phyloP scores from a whole-genome alignment of 108 stramenopile species.

The Phaeodactylum tricornutum region DNA sequence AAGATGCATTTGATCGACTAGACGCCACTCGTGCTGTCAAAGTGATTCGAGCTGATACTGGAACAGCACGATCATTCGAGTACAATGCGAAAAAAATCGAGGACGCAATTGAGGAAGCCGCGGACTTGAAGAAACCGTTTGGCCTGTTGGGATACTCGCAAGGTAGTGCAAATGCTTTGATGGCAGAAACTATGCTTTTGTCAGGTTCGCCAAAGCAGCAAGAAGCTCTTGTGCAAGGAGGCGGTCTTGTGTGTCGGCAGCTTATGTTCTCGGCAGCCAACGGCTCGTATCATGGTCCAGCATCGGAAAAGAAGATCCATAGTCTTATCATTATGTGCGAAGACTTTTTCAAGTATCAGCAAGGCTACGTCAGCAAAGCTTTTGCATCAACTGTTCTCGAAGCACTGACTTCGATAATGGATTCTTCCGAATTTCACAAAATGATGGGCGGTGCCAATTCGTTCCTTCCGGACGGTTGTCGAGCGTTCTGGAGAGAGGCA shows the following conservation, averaged over 20 bases:
- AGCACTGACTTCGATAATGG: conserved; percentile 41
- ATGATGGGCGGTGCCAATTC: conserved; percentile 66
- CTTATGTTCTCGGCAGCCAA: conserved; percentile 83
- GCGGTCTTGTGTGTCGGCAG: conserved; percentile 67
- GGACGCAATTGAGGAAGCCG: conserved; percentile 50
- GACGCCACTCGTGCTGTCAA: conserved; percentile 59
- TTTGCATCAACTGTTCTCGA: conserved; percentile 63
- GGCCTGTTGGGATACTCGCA: conserved; percentile 76
- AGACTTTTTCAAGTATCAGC: conserved; percentile 84
- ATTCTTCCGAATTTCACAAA: conserved; percentile 78
- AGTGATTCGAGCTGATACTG: conserved; percentile 74
- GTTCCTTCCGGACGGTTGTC: conserved; percentile 65
- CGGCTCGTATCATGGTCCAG: conserved; percentile 74
- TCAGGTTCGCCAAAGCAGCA: conserved; percentile 78
- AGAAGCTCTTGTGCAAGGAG: conserved; percentile 24
- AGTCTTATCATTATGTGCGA: conserved; percentile 73
- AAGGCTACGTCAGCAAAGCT: conserved; percentile 77
- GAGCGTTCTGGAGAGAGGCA: conserved; percentile 81
- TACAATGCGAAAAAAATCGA: conserved; percentile 79
- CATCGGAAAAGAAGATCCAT: conserved; percentile 68
- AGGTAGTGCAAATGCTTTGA: conserved; percentile 78
- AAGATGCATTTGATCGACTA: conserved; percentile 48
- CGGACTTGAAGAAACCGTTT: conserved; percentile 19
- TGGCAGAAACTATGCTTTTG: conserved; percentile 67
- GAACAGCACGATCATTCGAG: conserved; percentile 72